phyloP scores from a whole-genome alignment of 2,329 filamentous ascomycete species.

The Diaporthe nobilis region DNA sequence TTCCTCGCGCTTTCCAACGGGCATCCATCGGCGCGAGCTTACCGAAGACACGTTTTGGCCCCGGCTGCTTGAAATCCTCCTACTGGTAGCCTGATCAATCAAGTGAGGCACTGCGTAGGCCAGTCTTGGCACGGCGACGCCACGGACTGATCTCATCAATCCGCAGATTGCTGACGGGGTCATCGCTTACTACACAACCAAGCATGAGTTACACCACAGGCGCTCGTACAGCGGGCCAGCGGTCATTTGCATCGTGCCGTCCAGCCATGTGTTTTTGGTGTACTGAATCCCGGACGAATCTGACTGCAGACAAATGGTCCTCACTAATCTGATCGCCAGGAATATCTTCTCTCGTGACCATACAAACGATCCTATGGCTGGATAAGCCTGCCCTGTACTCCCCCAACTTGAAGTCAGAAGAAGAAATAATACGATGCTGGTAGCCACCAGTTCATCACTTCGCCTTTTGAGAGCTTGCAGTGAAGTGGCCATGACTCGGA shows the following conservation, averaged over 20 bases:
- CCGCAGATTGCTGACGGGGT: background rate
- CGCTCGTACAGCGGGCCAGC: background rate
- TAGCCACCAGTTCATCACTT: too few species aligned
- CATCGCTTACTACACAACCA: background rate
- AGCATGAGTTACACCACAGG: background rate
- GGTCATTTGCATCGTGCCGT: background rate
- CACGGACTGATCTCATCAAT: background rate
- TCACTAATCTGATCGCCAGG: background rate
- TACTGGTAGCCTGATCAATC: background rate
- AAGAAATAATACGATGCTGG: background rate
- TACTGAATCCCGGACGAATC: background rate
- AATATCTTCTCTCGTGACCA: background rate
- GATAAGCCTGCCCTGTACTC: background rate
- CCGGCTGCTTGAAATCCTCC: background rate
- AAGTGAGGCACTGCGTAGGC: background rate
- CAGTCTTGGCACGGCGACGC: background rate
- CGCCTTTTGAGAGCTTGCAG: background rate
- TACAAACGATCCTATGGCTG: background rate
- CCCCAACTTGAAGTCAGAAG: background rate
- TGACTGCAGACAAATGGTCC: background rate
- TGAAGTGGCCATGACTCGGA: background rate
- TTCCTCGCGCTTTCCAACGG: slow-evolving; percentile 8
- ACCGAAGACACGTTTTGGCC: background rate
- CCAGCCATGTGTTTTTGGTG: background rate
- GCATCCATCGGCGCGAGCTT: background rate